These are phyloP conservation scores for Monilinia polystroma DNA, from an alignment of 2,329 filamentous ascomycete genomes.

Conservation along the genomic window DNA sequence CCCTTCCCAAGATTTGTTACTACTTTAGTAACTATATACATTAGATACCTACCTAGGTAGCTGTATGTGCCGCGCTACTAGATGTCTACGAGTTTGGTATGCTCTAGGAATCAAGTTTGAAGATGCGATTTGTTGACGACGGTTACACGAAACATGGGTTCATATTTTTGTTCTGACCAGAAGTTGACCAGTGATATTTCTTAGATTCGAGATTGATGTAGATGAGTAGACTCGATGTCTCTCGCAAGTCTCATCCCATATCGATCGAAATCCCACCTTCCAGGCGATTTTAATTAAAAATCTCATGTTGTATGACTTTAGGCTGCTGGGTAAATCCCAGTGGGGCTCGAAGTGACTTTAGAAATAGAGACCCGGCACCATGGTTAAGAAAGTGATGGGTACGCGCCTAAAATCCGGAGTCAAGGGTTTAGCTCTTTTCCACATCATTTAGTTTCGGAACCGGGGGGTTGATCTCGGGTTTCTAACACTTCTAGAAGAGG, in stretches of 20 bases:
- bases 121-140: conserved; percentile 12
- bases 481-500: conserved; percentile 5
- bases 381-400: no score
- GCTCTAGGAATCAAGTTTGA: neutral
- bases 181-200: neutral
- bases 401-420: neutral
- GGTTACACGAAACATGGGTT: conserved; percentile 4
- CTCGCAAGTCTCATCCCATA: neutral
- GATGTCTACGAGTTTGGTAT: neutral
- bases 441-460: neutral
- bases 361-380: neutral
- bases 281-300: neutral
- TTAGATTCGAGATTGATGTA: conserved; percentile 2
- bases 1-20: neutral
- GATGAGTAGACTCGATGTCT: neutral
- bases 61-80: no score
- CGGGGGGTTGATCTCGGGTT: neutral
- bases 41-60: neutral
- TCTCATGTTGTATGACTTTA: neutral
- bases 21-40: conserved; percentile 1
- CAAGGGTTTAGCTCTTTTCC: neutral
- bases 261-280: neutral
- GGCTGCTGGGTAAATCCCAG: neutral
- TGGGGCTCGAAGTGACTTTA: neutral
- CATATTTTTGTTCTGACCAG: neutral